Percentiles rank a stretch among this genome's conserved stretches.
Conservation (phyloP, 108 stramenopile genomes). For the Halocafeteria seosinensis region DNA sequence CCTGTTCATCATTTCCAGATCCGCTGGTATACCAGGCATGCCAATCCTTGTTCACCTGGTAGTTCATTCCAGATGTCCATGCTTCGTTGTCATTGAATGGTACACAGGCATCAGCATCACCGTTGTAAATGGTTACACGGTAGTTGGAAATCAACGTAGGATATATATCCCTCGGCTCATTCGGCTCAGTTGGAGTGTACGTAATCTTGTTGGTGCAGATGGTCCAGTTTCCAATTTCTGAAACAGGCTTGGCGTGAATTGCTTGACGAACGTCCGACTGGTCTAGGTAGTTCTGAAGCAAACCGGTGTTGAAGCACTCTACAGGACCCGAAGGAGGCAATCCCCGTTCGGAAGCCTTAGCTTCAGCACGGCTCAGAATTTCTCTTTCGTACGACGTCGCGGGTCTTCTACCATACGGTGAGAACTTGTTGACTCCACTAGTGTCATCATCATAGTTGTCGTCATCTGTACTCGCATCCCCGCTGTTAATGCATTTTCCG, state of each 20-base stretch:
- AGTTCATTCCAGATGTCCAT: slow-evolving; percentile 18
- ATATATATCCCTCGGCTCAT: slow-evolving; percentile 22
- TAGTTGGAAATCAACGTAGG: slow-evolving; percentile 9
- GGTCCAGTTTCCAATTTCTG: slow-evolving; percentile 2
- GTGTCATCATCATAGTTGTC: neutral
- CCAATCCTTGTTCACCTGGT: neutral
- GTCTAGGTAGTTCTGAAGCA: slow-evolving; percentile 13
- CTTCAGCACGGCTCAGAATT: neutral
- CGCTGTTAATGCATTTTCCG: slow-evolving; percentile 8
- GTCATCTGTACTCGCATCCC: neutral
- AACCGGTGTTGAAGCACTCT: slow-evolving; percentile 22
- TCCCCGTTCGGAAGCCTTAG: neutral
- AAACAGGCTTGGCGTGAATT: slow-evolving; percentile 12
- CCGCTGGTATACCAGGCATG: neutral
- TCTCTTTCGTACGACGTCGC: neutral
- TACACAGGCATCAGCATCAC: slow-evolving; percentile 30
- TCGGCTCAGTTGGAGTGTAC: slow-evolving; percentile 20
- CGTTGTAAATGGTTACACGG: slow-evolving; percentile 22
- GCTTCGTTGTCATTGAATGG: slow-evolving; percentile 22
- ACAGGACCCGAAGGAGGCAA: slow-evolving; percentile 5
- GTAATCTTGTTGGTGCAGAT: slow-evolving; percentile 1
- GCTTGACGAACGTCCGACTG: slow-evolving; percentile 13
- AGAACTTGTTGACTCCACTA: neutral
- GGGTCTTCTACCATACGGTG: neutral
- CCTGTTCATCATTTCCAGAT: neutral